phyloP scores from a whole-genome alignment of 2,329 filamentous ascomycete genomes.

The Ramichloridium luteum region DNA sequence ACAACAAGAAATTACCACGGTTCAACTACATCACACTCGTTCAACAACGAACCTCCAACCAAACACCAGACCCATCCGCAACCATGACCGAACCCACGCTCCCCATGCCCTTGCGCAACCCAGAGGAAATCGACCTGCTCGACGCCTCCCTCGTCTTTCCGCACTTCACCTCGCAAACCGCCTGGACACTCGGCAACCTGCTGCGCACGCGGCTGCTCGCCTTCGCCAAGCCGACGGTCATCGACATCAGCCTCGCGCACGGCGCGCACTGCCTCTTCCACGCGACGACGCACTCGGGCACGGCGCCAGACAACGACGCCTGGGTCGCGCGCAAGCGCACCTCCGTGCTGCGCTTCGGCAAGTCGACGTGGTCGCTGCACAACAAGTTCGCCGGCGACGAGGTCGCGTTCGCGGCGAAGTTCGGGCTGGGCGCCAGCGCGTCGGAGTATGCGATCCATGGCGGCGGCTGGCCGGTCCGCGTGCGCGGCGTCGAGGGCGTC shows the following conservation, averaged over 20 bases:
- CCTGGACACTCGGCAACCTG: constrained; percentile 52
- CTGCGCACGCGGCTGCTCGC: constrained; percentile 51
- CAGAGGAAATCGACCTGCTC: constrained; percentile 29
- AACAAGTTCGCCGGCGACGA: constrained; percentile 56
- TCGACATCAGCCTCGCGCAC: constrained; percentile 53
- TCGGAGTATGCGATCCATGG: constrained; percentile 65
- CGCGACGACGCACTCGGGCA: constrained; percentile 52
- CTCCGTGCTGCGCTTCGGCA: constrained; percentile 59
- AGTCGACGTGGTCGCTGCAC: constrained; percentile 58
- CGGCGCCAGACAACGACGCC: constrained; percentile 46
- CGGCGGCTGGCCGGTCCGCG: constrained; percentile 60
- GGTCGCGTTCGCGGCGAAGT: constrained; percentile 51
- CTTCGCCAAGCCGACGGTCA: constrained; percentile 44
- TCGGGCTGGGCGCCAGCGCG: constrained; percentile 44
- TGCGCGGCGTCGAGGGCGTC: constrained; percentile 61
- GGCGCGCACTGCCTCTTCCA: constrained; percentile 49
- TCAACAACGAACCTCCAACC: background rate
- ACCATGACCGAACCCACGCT: constrained; percentile 17
- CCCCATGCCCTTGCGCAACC: constrained; percentile 22
- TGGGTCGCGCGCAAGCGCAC: constrained; percentile 57
- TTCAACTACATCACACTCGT: background rate
- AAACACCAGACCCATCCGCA: background rate
- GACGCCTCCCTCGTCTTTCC: constrained; percentile 35
- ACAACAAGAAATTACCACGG: too few species aligned
- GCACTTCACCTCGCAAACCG: constrained; percentile 51